These are phyloP conservation scores for Monascus purpureus DNA, from an alignment of 495 filamentous ascomycete genomes.

Conservation along the genomic window DNA sequence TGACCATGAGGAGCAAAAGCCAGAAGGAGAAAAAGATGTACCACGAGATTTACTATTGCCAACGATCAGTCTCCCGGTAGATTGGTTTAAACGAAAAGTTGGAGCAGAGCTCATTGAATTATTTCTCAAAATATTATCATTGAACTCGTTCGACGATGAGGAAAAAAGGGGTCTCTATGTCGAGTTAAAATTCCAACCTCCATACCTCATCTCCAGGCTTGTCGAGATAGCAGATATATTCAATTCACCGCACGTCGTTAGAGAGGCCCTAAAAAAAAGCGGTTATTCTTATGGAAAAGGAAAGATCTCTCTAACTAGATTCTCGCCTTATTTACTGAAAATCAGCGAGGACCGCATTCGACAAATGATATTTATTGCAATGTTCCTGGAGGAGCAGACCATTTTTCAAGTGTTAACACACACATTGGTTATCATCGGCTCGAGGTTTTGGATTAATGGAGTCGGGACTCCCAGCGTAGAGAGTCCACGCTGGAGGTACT, in stretches of 20 bases:
- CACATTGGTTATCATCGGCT: constrained; percentile 53
- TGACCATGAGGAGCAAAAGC: background rate
- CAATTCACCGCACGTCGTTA: constrained; percentile 17
- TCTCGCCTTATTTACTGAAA: constrained; percentile 14
- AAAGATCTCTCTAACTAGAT: constrained; percentile 11
- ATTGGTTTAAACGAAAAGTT: constrained; percentile 9
- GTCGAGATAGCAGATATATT: constrained; percentile 25
- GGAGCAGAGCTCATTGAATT: constrained; percentile 24
- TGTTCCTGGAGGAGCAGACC: constrained; percentile 11
- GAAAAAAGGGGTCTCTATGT: constrained; percentile 9
- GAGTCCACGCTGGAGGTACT: constrained; percentile 52
- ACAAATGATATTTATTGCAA: constrained; percentile 23
- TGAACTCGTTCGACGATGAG: constrained; percentile 12
- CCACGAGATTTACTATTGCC: constrained; percentile 6
- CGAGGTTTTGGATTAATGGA: constrained; percentile 41
- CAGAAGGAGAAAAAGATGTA: background rate
- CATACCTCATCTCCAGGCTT: constrained; percentile 18
- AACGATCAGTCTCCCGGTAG: constrained; percentile 13
- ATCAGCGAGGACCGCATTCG: constrained; percentile 28
- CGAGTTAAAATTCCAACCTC: constrained; percentile 13
- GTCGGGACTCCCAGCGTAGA: constrained; percentile 11
- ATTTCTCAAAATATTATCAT: constrained; percentile 23
- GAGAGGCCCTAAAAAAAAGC: constrained; percentile 6
- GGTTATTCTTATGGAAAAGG: constrained; percentile 18
- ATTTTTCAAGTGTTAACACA: constrained; percentile 20